Evolutionary conservation across 2,329 filamentous ascomycete species (phyloP).

Genomic region (Cladosporium halotolerans): DNA sequence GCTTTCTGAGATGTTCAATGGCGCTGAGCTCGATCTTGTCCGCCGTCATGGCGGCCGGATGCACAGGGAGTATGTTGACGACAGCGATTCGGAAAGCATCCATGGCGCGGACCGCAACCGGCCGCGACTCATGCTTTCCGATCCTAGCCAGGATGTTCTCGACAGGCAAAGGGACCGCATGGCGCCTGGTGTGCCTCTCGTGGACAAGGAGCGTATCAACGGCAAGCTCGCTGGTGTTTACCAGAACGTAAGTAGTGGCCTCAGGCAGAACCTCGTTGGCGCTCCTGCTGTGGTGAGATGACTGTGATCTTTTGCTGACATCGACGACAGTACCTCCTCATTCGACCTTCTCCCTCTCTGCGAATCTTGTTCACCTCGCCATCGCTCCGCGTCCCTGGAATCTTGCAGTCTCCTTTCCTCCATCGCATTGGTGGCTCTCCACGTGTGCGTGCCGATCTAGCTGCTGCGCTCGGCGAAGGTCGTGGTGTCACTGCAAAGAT

Average conservation of each 20-base stretch:
- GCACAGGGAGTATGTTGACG: constrained; percentile 49
- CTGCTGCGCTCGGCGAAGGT: constrained; percentile 59
- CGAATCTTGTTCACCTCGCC: constrained; percentile 47
- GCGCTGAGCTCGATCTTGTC: constrained; percentile 59
- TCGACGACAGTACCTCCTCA: constrained; percentile 38
- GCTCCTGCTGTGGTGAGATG: neutral
- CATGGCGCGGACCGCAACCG: constrained; percentile 24
- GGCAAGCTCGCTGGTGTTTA: constrained; percentile 49
- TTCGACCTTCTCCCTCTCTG: constrained; percentile 43
- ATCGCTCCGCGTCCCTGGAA: constrained; percentile 44
- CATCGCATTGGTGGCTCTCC: constrained; percentile 45
- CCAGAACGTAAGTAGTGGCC: constrained; percentile 45
- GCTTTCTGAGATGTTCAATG: constrained; percentile 64
- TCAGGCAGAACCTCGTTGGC: neutral
- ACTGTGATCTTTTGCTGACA: constrained; percentile 5
- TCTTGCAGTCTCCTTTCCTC: constrained; percentile 44
- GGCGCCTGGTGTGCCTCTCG: constrained; percentile 14
- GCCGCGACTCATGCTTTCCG: constrained; percentile 45
- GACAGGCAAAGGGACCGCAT: constrained; percentile 18
- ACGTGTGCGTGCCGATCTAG: constrained; percentile 48
- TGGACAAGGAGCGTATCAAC: constrained; percentile 26
- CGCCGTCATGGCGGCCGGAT: constrained; percentile 58
- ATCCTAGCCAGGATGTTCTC: constrained; percentile 34
- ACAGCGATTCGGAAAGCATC: constrained; percentile 39
- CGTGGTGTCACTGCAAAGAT: constrained; percentile 69